Base-by-base conservation (phyloP, 768 basidiomycete genomes). In the Leccinum barrowsii region DNA sequence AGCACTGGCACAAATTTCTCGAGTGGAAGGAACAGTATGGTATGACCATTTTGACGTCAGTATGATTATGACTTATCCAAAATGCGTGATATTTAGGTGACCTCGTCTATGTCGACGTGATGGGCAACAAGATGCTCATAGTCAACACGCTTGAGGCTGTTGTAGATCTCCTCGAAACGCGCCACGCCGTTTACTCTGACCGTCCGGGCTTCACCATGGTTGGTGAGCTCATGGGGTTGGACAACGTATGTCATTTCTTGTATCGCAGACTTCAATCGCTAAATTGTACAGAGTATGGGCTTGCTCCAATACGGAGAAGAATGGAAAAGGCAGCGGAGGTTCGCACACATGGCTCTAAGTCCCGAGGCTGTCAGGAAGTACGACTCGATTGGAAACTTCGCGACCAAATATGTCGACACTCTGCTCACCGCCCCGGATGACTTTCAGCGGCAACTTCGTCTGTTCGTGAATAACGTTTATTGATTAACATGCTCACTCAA, bases 151-250 rank as follows among this genome's bases (percentile, higher is more conserved):
- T 65, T 4, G 54, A 71, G 19, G 55, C 65, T 3, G 62, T 74
- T 7, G 55, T 57, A 7, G 73, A 74, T 15, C 64, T 75, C 2
- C 51, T 75, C 8, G 75, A 71, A 3, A 66, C 66, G 52, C 56
- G 67, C n/a, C 61, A 59, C 1, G 51, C 19, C 17, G 68, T 65
- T 19, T 75, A 75, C 48, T 74, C 74, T 7, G 59, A 71, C 42
- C 63, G 73, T 5, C 73, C 74, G 3, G 64, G 58, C 17, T 73
- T 77, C n/a, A 67, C 68, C 1, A 73, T 78, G 52, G 71, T 70
- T 7, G 72, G 75, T 13, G 74, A 74, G 30, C 67, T 78, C 66
- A 73, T 73, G 67, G 62, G 63, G 4, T 50, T 72, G 59, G 59
- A 55, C 35, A 50, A 60, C 0, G 69, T 60, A 50, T 10, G 60